Evolutionary conservation across 345 rosid genomes (phyloP).

Genomic region (Eucalyptus erythrocorys): DNA sequence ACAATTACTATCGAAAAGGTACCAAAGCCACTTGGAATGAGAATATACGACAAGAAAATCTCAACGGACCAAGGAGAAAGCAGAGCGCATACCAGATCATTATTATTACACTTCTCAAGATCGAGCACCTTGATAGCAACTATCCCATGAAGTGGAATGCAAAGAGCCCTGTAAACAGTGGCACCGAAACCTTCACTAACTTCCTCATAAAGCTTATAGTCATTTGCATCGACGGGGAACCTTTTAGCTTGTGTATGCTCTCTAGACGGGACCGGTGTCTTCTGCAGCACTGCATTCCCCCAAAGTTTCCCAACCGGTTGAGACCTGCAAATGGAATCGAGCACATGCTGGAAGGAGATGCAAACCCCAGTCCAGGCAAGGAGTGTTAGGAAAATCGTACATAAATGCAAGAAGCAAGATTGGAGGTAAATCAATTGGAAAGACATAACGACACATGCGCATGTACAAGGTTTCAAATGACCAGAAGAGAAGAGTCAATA

Average conservation of each 20-base stretch:
- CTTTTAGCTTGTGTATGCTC: constrained; percentile 43
- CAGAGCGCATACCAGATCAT: constrained; percentile 51
- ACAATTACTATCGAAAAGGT: not conserved
- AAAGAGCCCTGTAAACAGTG: constrained; percentile 76
- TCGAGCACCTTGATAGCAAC: constrained; percentile 96
- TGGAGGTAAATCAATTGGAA: not conserved
- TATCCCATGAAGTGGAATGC: constrained; percentile 66
- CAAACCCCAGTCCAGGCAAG: not conserved
- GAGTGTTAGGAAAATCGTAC: not conserved
- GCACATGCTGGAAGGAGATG: not conserved
- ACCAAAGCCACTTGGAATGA: not conserved
- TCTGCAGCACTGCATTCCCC: not conserved
- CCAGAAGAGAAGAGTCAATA: not conserved
- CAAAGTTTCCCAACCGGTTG: not conserved
- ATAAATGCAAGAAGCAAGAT: not conserved
- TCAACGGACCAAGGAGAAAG: not conserved
- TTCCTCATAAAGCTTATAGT: constrained; percentile 75
- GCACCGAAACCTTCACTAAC: constrained; percentile 96
- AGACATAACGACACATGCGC: not conserved
- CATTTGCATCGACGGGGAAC: constrained; percentile 54
- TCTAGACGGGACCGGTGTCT: not conserved
- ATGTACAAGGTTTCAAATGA: not conserved
- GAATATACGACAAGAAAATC: not conserved
- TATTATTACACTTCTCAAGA: constrained; percentile 79
- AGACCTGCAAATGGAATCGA: not conserved